Percentiles rank a stretch among this genome's conserved stretches.
Conservation (phyloP, 2,329 filamentous ascomycete genomes). For the Pseudogymnoascus destructans region DNA sequence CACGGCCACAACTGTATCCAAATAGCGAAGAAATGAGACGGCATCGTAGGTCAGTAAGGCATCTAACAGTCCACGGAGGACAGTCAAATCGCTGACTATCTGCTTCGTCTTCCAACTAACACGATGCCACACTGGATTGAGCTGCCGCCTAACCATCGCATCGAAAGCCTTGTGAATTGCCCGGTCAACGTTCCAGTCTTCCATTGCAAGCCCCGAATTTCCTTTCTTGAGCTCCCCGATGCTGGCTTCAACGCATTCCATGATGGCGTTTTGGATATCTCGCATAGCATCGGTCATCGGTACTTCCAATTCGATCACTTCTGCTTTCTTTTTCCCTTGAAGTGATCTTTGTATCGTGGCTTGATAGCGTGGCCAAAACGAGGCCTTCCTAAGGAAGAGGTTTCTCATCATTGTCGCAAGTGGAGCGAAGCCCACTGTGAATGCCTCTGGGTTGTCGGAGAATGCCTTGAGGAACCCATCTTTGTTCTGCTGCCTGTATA, state of each 20-base stretch:
- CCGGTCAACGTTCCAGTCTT: constrained; percentile 92
- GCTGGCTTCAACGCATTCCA: constrained; percentile 92
- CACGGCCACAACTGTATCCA: constrained; percentile 86
- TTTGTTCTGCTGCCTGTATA: constrained; percentile 92
- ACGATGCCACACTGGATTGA: constrained; percentile 95
- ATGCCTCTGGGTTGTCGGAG: constrained; percentile 83
- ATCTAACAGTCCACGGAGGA: constrained; percentile 72
- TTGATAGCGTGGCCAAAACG: constrained; percentile 89
- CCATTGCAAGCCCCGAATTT: constrained; percentile 84
- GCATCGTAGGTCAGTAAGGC: constrained; percentile 75
- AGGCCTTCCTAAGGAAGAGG: constrained; percentile 76
- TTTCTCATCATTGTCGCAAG: constrained; percentile 85
- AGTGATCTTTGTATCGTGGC: constrained; percentile 77
- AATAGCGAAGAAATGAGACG: constrained; percentile 80
- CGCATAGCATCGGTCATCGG: constrained; percentile 92
- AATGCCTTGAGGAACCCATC: constrained; percentile 90
- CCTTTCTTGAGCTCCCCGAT: constrained; percentile 87
- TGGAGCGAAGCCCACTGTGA: constrained; percentile 77
- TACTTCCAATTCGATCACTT: constrained; percentile 93
- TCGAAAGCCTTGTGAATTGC: constrained; percentile 90
- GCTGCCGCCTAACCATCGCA: constrained; percentile 69
- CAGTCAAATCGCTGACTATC: constrained; percentile 78
- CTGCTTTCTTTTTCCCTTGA: constrained; percentile 83
- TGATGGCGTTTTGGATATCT: constrained; percentile 82
- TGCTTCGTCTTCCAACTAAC: constrained; percentile 91